These are phyloP conservation scores for Ogataea nitratoaversa DNA, from an alignment of 805 yeast species.

Conservation along the genomic window DNA sequence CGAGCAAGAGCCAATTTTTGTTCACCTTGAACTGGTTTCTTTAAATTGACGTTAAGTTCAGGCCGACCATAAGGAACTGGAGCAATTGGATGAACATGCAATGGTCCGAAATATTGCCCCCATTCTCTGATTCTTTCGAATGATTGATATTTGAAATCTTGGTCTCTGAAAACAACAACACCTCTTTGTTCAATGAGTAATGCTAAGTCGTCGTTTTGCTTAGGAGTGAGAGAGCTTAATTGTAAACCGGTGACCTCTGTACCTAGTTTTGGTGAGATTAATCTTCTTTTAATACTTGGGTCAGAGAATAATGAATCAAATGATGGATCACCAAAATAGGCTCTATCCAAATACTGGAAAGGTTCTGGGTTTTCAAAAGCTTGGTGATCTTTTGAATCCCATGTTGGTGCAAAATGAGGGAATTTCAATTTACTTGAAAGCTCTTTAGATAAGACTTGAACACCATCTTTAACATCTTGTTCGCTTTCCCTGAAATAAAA, in stretches of 20 bases:
- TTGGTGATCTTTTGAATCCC: constrained; percentile 51
- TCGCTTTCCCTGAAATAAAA: too few relatives aligned
- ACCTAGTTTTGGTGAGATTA: constrained; percentile 66
- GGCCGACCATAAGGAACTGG: constrained; percentile 58
- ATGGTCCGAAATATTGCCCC: constrained; percentile 61
- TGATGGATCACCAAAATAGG: constrained; percentile 49
- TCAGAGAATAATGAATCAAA: constrained; percentile 42
- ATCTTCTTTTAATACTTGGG: constrained; percentile 25
- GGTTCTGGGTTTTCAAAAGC: constrained; percentile 32
- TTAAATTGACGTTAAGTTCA: constrained; percentile 54
- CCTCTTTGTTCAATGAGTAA: constrained; percentile 50
- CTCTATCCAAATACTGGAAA: constrained; percentile 55
- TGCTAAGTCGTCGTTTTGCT: constrained; percentile 64
- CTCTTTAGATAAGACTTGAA: too few relatives aligned
- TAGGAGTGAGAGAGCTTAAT: constrained; percentile 44
- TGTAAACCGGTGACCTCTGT: constrained; percentile 55
- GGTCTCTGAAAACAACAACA: constrained; percentile 59
- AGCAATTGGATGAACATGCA: constrained; percentile 67
- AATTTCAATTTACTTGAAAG: too few relatives aligned
- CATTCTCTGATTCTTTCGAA: constrained; percentile 42
- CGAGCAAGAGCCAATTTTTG: constrained; percentile 29
- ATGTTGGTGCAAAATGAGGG: too few relatives aligned
- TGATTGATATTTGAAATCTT: constrained; percentile 54
- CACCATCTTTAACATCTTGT: too few relatives aligned
- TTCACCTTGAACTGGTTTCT: constrained; percentile 36